Evolutionary conservation across 768 basidiomycete genomes (phyloP), one percentile per base, ranked within the genome.

Genomic region (Hygrocybe coccinea): DNA sequence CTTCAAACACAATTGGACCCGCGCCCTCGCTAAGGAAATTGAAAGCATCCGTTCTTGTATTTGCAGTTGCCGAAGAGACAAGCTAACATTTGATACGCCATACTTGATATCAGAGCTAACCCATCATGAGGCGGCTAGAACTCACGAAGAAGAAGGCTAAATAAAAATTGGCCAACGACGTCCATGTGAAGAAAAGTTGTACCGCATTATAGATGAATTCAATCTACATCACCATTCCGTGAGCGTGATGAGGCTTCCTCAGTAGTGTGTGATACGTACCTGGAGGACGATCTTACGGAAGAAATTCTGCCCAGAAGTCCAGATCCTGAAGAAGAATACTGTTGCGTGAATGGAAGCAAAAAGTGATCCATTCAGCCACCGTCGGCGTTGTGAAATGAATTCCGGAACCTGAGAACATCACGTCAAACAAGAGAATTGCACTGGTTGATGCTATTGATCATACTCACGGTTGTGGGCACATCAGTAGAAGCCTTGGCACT

Each of bases 401-500:
- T 97, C 95, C 12, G 94, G 84, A 50, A 95, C 82, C 79, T 84
- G 51, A 17, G 44, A 53, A 35, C 14, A n/a, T 45, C 50, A 14
- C 8, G 51, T 37, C 36, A 44, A 38, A 11, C n/a, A n/a, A 25
- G 33, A 38, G 14, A 15, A 9, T 14, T 36, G n/a, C 11, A 56
- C n/a, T n/a, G n/a, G n/a, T 3, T 14, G 4, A 50, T 39, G 7
- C 2, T 37, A 11, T n/a, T 35, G 21, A 52, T 35, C 43, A 44
- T 17, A 65, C 75, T 55, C 47, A 84, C 85, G 17, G 84, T 79
- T 36, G 91, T 87, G 33, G 95, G 95, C 3, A 95, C 94, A 72
- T 98, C 95, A n/a, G 95, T 97, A 41, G 93, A 81, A 0, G 93
- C 95, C 61, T 95, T 93, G 14, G 95, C 95, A 63, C 84, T 89